These are phyloP conservation scores for Candida stauntonica DNA, from an alignment of 805 yeast species.

Conservation along the genomic window DNA sequence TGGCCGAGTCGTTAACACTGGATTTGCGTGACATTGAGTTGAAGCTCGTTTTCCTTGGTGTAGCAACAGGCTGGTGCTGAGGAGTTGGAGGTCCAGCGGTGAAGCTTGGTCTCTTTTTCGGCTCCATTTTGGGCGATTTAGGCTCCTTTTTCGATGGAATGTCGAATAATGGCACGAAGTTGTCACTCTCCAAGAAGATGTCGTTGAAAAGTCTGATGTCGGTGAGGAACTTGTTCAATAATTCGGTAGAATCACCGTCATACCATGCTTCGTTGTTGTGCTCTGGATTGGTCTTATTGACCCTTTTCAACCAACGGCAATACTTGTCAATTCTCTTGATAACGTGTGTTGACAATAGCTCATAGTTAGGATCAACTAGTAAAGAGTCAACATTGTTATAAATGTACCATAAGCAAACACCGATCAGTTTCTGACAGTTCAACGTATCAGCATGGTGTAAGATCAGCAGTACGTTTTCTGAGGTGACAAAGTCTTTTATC, in stretches of 20 bases:
- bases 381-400: constrained; percentile 60
- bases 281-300: constrained; percentile 18
- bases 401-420: constrained; percentile 63
- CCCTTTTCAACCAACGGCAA: constrained; percentile 33
- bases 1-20: constrained; percentile 20
- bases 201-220: constrained; percentile 37
- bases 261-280: constrained; percentile 26
- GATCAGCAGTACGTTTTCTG: constrained; percentile 57
- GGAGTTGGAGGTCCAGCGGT: too few relatives aligned
- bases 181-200: constrained; percentile 34
- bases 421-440: constrained; percentile 50
- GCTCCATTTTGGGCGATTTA: constrained; percentile 17
- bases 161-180: constrained; percentile 36
- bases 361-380: constrained; percentile 36
- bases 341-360: constrained; percentile 15
- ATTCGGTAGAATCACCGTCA: constrained; percentile 25
- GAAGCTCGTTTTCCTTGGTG: constrained; percentile 4
- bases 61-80: not conserved
- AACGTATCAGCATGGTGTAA: constrained; percentile 49
- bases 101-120: constrained; percentile 13
- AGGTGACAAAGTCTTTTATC: constrained; percentile 48
- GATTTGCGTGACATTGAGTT: constrained; percentile 5
- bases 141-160: constrained; percentile 16
- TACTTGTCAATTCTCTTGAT: constrained; percentile 29
- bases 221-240: constrained; percentile 33